Evolutionary conservation across 306 rosid species (phyloP).

Genomic region (Vigna angularis): DNA sequence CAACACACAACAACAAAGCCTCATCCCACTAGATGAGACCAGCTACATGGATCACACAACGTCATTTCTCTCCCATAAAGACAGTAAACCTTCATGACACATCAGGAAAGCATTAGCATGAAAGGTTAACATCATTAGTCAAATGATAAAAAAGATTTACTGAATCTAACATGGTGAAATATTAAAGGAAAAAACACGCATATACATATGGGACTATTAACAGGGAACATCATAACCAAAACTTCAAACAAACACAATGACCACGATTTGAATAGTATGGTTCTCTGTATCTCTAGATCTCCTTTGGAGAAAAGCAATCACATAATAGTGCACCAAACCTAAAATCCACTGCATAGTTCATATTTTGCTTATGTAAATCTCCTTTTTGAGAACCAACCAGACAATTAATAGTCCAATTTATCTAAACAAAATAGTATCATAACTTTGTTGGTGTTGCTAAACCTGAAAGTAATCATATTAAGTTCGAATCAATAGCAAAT

Average conservation of each 20-base stretch:
- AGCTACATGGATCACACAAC: background rate
- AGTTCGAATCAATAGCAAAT: constrained; percentile 31
- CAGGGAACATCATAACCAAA: constrained; percentile 16
- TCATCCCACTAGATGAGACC: background rate
- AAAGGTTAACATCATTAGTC: constrained; percentile 33
- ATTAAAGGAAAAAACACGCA: background rate
- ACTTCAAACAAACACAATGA: constrained; percentile 8
- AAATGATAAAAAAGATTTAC: constrained; percentile 19
- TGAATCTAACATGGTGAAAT: background rate
- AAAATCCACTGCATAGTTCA: constrained; percentile 2
- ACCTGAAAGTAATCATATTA: constrained; percentile 2
- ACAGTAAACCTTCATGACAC: constrained; percentile 43
- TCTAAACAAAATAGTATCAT: background rate
- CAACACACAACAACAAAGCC: constrained; percentile 1
- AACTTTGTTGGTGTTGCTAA: constrained; percentile 15
- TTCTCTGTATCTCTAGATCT: constrained; percentile 18
- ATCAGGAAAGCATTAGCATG: constrained; percentile 30
- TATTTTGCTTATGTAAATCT: background rate
- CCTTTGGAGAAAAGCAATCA: constrained; percentile 17
- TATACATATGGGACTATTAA: background rate
- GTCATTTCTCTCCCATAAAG: background rate
- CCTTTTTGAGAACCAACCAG: constrained; percentile 13
- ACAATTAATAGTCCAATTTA: background rate
- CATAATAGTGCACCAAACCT: constrained; percentile 13
- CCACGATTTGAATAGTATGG: background rate